These are phyloP conservation scores for Hyaloscypha variabilis DNA, from an alignment of 495 filamentous ascomycete species.

Conservation along the genomic window DNA sequence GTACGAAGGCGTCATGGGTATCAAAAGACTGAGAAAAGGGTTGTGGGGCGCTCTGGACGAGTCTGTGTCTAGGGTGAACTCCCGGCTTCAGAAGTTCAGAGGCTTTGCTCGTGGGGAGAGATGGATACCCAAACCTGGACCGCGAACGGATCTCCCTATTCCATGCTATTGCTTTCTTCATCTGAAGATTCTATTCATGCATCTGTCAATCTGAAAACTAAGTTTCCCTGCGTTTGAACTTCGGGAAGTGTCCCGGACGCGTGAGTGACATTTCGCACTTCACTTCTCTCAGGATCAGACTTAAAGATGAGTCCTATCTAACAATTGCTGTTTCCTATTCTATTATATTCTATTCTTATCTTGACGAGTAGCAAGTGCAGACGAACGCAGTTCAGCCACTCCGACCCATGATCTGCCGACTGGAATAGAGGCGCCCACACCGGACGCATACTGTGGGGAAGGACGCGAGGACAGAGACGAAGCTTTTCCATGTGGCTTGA, in stretches of 20 bases:
- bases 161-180: background rate
- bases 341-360: background rate
- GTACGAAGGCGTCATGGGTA: background rate
- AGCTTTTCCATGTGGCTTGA: background rate
- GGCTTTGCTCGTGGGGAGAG: background rate
- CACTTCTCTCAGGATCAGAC: background rate
- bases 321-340: background rate
- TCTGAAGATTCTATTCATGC: background rate
- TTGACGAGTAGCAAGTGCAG: background rate
- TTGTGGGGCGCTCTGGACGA: background rate
- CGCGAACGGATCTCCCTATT: background rate
- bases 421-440: background rate
- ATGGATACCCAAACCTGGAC: background rate
- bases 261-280: background rate
- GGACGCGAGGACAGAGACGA: conserved; percentile 8
- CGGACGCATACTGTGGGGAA: background rate
- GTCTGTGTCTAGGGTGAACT: background rate
- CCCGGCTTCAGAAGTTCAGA: background rate
- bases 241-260: background rate
- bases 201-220: background rate
- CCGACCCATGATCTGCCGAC: conserved; percentile 2
- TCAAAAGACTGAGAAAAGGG: background rate
- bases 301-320: background rate
- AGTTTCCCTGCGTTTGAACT: background rate
- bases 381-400: background rate